phyloP scores from a whole-genome alignment of 2,329 filamentous ascomycete species.

The Westerdykella sp. region DNA sequence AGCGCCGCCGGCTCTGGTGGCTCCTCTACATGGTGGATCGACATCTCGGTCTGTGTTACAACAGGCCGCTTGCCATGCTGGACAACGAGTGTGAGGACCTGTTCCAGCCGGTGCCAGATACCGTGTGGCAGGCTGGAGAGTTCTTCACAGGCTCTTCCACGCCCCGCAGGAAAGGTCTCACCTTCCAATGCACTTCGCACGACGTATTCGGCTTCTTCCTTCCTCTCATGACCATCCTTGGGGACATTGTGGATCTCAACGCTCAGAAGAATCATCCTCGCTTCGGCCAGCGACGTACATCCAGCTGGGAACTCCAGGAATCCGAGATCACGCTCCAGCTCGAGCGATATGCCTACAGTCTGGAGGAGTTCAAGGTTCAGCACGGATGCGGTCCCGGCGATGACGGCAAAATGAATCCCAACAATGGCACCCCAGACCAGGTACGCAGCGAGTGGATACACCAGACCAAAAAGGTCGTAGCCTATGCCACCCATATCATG shows the following conservation, averaged over 20 bases:
- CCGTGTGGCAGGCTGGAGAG: conserved; percentile 76
- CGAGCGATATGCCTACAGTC: conserved; percentile 72
- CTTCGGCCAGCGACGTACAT: conserved; percentile 69
- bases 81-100: conserved; percentile 77
- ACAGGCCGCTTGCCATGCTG: conserved; percentile 76
- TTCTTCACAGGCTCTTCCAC: conserved; percentile 50
- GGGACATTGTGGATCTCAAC: conserved; percentile 85
- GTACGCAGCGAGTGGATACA: conserved; percentile 65
- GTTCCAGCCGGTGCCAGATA: conserved; percentile 78
- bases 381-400: conserved; percentile 31
- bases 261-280: conserved; percentile 83
- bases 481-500: conserved; percentile 90
- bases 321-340: conserved; percentile 74
- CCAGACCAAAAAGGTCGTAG: conserved; percentile 78
- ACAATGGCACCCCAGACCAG: conserved; percentile 32
- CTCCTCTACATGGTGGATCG: conserved; percentile 84
- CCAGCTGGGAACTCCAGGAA: conserved; percentile 71
- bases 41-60: conserved; percentile 85
- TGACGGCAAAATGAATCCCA: conserved; percentile 28
- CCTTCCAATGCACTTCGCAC: conserved; percentile 77
- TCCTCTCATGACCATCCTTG: conserved; percentile 86
- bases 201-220: conserved; percentile 89
- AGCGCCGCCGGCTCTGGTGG: conserved; percentile 88
- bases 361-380: conserved; percentile 59
- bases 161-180: conserved; percentile 54